phyloP scores from a whole-genome alignment of 495 filamentous ascomycete species.

The Cudoniella acicularis region DNA sequence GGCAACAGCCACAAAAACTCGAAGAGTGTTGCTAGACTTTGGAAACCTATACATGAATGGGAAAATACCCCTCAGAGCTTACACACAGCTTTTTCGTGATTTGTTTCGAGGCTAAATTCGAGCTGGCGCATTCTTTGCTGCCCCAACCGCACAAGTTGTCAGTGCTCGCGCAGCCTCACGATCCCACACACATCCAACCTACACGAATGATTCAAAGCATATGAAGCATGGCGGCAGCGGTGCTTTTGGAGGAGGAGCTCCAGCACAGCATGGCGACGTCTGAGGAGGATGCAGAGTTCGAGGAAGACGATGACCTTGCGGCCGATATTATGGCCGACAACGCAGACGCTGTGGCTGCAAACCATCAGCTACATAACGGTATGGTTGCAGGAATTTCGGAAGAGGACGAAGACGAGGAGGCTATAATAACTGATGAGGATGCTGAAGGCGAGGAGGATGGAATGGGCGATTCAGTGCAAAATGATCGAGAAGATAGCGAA shows the following conservation, averaged over 20 bases:
- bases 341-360: slow-evolving; percentile 31
- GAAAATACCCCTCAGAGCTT: neutral
- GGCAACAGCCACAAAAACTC: too few relatives aligned
- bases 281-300: slow-evolving; percentile 45
- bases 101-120: neutral
- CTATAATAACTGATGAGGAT: slow-evolving; percentile 17
- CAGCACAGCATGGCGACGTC: slow-evolving; percentile 26
- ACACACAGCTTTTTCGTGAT: neutral
- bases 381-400: slow-evolving; percentile 35
- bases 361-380: slow-evolving; percentile 31
- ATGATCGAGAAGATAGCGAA: slow-evolving; percentile 37
- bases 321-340: slow-evolving; percentile 42
- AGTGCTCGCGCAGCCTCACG: neutral
- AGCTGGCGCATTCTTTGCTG: neutral
- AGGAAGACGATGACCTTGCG: slow-evolving; percentile 49
- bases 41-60: neutral
- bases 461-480: slow-evolving; percentile 25
- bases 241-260: slow-evolving; percentile 26
- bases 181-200: too few relatives aligned
- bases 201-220: slow-evolving; percentile 20
- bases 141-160: neutral
- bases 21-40: too few relatives aligned
- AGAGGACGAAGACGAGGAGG: slow-evolving; percentile 35
- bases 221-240: slow-evolving; percentile 26
- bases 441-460: slow-evolving; percentile 31